Base-by-base conservation (phyloP, 768 basidiomycete species). In the Tricholoma hemisulphureum region DNA sequence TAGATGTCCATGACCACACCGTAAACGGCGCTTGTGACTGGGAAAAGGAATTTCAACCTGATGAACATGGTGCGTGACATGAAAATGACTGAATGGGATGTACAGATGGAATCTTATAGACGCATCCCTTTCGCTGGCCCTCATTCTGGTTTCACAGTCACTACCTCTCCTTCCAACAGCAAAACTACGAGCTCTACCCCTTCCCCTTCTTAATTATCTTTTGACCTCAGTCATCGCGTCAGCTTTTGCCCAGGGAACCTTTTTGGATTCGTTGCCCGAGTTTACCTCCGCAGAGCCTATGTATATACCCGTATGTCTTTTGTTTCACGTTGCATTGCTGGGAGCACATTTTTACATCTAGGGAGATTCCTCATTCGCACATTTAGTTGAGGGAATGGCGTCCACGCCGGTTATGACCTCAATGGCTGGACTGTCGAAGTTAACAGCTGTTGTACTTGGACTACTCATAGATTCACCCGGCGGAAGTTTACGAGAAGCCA, bases 41-140 rank as follows among this genome's bases (percentile, higher is more conserved):
- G 89, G 84, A 87, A 65, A 80, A 76, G 52, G 88, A 91, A 63
- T 91, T 90, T 65, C 78, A 78, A 56, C 80, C 81, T n/a, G 73
- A 74, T 16, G 73, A 77, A 6, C 77, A 80, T 61, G 78, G 73
- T 65, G 73, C 67, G 72, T 72, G 71, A 52, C 6, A 56, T 58
- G 32, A 46, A 63, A 14, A n/a, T 37, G 3, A 6, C 24, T 14
- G 16, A 16, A 14, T n/a, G n/a, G 26, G 29, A 48, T n/a, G 8
- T 28, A n/a, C 16, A 1, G 28, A n/a, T 8, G 50, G 8, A 56
- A 48, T 45, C 23, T 31, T 54, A 32, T 58, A 75, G 75, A 72
- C 67, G 77, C 81, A 56, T 71, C 79, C 10, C 76, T 85, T 29
- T 77, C 82, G 0, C 65, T 79, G 56, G 74, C 78, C n/a, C 64